These are phyloP conservation scores for Conringia planisiliqua DNA, from an alignment of 345 rosid genomes.

Conservation along the genomic window DNA sequence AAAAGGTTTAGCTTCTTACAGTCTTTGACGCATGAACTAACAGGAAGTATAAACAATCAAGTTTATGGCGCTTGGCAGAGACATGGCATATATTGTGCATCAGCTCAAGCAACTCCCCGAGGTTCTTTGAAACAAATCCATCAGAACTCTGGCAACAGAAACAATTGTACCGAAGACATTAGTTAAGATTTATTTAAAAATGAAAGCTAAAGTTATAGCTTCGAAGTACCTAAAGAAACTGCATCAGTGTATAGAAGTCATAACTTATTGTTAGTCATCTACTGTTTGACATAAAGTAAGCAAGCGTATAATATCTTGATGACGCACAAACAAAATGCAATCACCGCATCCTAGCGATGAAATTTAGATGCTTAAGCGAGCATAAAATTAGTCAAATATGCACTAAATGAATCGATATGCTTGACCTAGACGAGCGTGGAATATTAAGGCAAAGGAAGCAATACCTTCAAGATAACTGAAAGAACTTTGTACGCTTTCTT, in stretches of 20 bases:
- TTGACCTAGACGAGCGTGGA: conserved; percentile 1
- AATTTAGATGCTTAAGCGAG: conserved; percentile 7
- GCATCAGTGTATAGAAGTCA: neutral
- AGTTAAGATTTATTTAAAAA: neutral
- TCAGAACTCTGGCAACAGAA: conserved; percentile 49
- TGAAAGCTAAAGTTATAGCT: neutral
- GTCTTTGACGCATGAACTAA: conserved; percentile 66
- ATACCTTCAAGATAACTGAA: conserved; percentile 74
- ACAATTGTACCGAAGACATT: conserved; percentile 10
- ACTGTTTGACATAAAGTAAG: neutral
- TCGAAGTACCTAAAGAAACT: conserved; percentile 9
- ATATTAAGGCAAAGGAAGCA: neutral
- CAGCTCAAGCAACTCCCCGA: conserved; percentile 61
- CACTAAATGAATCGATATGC: neutral
- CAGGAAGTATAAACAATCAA: conserved; percentile 81
- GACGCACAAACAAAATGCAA: neutral
- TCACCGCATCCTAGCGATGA: neutral
- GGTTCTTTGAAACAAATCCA: conserved; percentile 51
- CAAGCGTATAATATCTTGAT: neutral
- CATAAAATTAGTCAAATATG: neutral
- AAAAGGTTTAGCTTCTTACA: conserved; percentile 8
- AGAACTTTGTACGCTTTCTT: conserved; percentile 96
- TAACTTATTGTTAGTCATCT: neutral
- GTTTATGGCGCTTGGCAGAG: conserved; percentile 89
- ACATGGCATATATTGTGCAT: conserved; percentile 88